Conservation (phyloP, 495 filamentous ascomycete genomes). For the Neurospora sp. region DNA sequence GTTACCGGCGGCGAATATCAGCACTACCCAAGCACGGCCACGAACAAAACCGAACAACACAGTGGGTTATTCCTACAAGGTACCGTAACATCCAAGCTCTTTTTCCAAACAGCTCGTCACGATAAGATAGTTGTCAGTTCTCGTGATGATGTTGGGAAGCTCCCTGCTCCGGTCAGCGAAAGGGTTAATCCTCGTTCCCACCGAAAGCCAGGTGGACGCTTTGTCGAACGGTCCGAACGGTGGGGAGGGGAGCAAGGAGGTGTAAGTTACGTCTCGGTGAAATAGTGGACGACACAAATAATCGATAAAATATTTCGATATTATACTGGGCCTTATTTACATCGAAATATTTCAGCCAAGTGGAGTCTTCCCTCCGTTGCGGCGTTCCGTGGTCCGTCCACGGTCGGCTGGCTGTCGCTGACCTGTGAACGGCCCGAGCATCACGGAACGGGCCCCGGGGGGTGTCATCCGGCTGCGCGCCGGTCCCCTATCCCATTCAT, state of each 20-base stretch:
- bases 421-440: background rate
- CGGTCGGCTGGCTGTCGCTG: background rate
- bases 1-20: background rate
- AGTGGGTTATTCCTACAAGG: background rate
- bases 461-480: background rate
- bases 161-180: background rate
- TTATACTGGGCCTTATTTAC: background rate
- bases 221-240: background rate
- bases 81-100: background rate
- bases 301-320: background rate
- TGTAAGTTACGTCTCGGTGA: background rate
- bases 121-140: background rate
- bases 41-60: background rate
- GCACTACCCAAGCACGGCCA: background rate
- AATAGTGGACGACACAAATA: background rate
- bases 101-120: background rate
- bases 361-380: background rate
- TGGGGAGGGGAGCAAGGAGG: background rate
- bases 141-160: background rate
- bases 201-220: background rate
- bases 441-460: background rate
- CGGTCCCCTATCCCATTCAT: background rate
- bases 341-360: background rate
- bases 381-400: background rate
- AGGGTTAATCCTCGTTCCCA: background rate